Evolutionary conservation across 306 rosid species (phyloP).

Genomic region (Mimosa pudica): DNA sequence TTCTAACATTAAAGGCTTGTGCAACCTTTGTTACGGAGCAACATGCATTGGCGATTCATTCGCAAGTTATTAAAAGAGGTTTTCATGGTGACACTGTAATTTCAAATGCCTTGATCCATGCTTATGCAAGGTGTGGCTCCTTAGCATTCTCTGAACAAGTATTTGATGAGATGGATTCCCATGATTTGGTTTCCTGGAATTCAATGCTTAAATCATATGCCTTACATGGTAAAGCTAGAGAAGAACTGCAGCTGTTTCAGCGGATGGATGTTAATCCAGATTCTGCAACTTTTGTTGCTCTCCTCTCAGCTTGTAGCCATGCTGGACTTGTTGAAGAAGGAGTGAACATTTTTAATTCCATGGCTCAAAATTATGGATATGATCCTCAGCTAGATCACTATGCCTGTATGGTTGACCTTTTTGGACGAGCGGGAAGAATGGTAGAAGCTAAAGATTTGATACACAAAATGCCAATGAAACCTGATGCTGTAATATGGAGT

Average conservation of each 20-base stretch:
- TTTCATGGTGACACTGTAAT: conserved; percentile 63
- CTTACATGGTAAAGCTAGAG: conserved; percentile 72
- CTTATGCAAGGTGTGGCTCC: conserved; percentile 83
- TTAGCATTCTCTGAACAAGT: conserved; percentile 63
- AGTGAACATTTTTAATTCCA: conserved; percentile 50
- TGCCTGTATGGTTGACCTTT: conserved; percentile 89
- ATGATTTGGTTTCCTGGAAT: conserved; percentile 86
- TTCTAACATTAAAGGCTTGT: conserved; percentile 83
- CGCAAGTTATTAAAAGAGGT: conserved; percentile 67
- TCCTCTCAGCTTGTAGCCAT: conserved; percentile 88
- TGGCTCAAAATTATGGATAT: conserved; percentile 51
- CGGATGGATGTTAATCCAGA: conserved; percentile 62
- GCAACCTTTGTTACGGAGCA: conserved; percentile 69
- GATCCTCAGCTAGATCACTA: conserved; percentile 75
- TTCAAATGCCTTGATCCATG: conserved; percentile 81
- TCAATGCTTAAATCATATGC: conserved; percentile 87
- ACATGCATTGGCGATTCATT: conserved; percentile 60
- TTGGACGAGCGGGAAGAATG: conserved; percentile 80
- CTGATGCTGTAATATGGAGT: conserved; percentile 93
- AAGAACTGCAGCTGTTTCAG: conserved; percentile 64
- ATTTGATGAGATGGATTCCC: conserved; percentile 51
- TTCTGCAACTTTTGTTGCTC: conserved; percentile 78
- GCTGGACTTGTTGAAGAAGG: conserved; percentile 82
- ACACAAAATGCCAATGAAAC: conserved; percentile 72
- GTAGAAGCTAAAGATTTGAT: conserved; percentile 69